These are phyloP conservation scores for Nakazawaea peltata DNA, from an alignment of 805 yeast species.

Conservation along the genomic window DNA sequence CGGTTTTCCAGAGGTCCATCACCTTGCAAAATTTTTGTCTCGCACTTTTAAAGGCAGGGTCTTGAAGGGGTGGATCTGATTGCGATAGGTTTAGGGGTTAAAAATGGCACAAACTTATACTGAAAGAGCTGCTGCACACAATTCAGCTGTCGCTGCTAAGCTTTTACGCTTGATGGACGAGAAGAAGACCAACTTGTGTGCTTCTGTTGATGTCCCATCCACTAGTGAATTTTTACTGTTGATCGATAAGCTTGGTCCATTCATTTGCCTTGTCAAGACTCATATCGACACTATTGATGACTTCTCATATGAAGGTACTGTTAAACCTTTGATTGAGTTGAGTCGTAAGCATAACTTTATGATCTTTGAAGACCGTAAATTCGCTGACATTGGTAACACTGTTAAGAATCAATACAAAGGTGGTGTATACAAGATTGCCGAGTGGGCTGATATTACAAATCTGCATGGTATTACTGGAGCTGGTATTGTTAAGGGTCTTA, in stretches of 20 bases:
- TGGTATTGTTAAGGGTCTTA: slow-evolving; percentile 85
- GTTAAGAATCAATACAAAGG: slow-evolving; percentile 90
- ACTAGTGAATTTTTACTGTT: slow-evolving; percentile 67
- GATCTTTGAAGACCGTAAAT: slow-evolving; percentile 95
- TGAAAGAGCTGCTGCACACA: slow-evolving; percentile 61
- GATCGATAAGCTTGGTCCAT: slow-evolving; percentile 81
- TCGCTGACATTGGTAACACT: slow-evolving; percentile 97
- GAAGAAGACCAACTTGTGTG: slow-evolving; percentile 86
- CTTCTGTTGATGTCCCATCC: slow-evolving; percentile 83
- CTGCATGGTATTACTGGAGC: slow-evolving; percentile 97
- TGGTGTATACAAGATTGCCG: slow-evolving; percentile 81
- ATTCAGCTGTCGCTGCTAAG: slow-evolving; percentile 73
- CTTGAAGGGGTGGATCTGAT: too few relatives aligned
- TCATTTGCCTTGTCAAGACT: slow-evolving; percentile 85
- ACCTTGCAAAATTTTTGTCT: too few relatives aligned
- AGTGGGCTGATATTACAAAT: slow-evolving; percentile 96
- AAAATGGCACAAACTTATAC: slow-evolving; percentile 35
- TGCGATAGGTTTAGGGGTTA: too few relatives aligned
- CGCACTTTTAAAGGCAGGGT: too few relatives aligned
- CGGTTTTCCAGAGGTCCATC: too few relatives aligned
- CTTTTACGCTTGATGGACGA: slow-evolving; percentile 65
- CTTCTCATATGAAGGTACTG: slow-evolving; percentile 73
- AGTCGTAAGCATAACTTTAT: slow-evolving; percentile 80
- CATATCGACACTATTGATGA: slow-evolving; percentile 92
- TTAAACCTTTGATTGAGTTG: slow-evolving; percentile 62